Conservation (phyloP, 257 asterid species). For the Solanum rostratum region DNA sequence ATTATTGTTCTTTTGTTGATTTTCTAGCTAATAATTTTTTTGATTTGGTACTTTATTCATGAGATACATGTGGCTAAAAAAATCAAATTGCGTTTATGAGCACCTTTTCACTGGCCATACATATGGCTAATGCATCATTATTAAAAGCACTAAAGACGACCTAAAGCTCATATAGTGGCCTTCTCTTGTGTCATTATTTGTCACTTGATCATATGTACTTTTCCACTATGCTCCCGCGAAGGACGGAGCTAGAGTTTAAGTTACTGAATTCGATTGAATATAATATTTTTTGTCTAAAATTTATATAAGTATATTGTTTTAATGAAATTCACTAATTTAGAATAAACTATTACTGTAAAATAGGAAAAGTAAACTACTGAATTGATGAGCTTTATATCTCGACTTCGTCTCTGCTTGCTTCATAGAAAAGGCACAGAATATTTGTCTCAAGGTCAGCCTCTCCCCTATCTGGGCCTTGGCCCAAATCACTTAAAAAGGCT, state of each 20-base stretch:
- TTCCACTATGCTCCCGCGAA: constrained; percentile 23
- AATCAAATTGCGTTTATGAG: neutral
- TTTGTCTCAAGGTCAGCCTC: neutral
- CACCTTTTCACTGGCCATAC: neutral
- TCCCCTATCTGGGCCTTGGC: neutral
- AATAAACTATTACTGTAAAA: too few species aligned
- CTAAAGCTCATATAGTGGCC: neutral
- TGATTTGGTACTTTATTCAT: neutral
- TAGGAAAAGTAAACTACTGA: too few species aligned
- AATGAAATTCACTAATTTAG: too few species aligned
- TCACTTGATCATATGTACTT: neutral
- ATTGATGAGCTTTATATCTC: neutral
- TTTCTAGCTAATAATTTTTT: neutral
- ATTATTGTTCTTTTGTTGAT: neutral
- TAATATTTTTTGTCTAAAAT: constrained; percentile 22
- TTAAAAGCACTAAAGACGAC: neutral
- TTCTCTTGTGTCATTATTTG: neutral
- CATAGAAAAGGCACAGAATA: neutral
- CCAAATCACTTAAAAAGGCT: neutral
- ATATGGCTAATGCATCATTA: neutral
- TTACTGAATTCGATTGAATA: constrained; percentile 50
- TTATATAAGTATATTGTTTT: too few species aligned
- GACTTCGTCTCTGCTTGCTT: neutral
- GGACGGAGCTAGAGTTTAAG: neutral
- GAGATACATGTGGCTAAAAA: neutral